Conservation (phyloP, 306 rosid species). For the Glycyrrhiza uralensis region DNA sequence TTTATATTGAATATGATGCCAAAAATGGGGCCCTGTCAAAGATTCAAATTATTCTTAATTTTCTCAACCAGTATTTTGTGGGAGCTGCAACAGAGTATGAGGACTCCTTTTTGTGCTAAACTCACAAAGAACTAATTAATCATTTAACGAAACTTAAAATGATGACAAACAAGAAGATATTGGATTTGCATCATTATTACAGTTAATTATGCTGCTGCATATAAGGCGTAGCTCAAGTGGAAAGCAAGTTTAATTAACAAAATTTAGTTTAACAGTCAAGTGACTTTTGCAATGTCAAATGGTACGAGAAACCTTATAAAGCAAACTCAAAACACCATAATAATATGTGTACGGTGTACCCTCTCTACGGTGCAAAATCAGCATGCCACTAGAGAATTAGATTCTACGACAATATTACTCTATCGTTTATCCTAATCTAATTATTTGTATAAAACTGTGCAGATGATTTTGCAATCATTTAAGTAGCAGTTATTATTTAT, state of each 20-base stretch:
- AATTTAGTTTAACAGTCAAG: background rate
- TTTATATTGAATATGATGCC: background rate
- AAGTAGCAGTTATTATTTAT: no score
- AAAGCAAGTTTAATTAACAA: background rate
- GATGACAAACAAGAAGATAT: background rate
- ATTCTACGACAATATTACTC: conserved; percentile 20
- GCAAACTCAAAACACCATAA: background rate
- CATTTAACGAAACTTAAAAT: background rate
- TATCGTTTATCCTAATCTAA: background rate
- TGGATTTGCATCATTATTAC: background rate
- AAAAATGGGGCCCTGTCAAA: background rate
- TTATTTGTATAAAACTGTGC: background rate
- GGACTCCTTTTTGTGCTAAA: background rate
- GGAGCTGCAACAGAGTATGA: background rate
- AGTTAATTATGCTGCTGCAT: background rate
- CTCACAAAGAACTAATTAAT: background rate
- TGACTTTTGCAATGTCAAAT: background rate
- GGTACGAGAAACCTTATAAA: background rate
- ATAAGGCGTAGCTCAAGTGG: background rate
- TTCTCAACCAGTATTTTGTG: background rate
- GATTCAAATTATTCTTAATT: background rate
- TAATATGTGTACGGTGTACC: conserved; percentile 18
- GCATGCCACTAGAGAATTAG: background rate
- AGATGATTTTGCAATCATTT: background rate
- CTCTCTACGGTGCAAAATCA: conserved; percentile 25